These are phyloP conservation scores for Murraya paniculata DNA, from an alignment of 345 rosid genomes.

Conservation along the genomic window DNA sequence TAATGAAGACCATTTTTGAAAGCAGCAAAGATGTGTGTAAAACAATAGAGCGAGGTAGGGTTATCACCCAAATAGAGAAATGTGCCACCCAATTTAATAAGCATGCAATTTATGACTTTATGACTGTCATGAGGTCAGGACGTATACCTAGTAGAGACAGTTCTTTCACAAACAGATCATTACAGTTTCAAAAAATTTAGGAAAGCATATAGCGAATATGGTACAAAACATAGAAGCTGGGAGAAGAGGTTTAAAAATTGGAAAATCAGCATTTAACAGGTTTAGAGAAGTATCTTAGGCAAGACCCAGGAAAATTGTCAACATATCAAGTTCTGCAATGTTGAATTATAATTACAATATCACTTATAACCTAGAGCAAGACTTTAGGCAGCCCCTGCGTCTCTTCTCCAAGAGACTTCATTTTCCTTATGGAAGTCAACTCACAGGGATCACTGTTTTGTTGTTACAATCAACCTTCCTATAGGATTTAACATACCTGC, in stretches of 20 bases:
- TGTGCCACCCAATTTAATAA: not conserved
- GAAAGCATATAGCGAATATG: not conserved
- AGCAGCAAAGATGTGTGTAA: not conserved
- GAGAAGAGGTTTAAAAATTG: conserved; percentile 1
- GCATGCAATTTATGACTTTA: conserved; percentile 4
- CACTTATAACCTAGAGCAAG: not conserved
- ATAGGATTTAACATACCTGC: conserved; percentile 53
- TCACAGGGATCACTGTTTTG: not conserved
- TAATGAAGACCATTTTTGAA: not conserved
- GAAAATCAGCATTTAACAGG: not conserved
- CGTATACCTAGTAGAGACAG: not conserved
- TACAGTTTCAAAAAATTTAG: not conserved
- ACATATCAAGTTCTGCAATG: not conserved
- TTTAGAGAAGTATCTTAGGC: not conserved
- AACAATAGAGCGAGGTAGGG: not conserved
- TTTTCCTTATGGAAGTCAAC: not conserved
- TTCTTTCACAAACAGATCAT: not conserved
- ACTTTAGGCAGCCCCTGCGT: not conserved
- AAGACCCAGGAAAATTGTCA: not conserved
- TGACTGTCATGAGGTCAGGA: not conserved
- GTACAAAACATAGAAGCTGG: not conserved
- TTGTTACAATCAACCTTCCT: not conserved
- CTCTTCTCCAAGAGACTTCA: not conserved
- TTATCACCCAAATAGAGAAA: not conserved
- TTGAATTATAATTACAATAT: not conserved